These are phyloP conservation scores for Aristolochia contorta DNA, from an alignment of 164 flowering plant genomes.

Conservation along the genomic window DNA sequence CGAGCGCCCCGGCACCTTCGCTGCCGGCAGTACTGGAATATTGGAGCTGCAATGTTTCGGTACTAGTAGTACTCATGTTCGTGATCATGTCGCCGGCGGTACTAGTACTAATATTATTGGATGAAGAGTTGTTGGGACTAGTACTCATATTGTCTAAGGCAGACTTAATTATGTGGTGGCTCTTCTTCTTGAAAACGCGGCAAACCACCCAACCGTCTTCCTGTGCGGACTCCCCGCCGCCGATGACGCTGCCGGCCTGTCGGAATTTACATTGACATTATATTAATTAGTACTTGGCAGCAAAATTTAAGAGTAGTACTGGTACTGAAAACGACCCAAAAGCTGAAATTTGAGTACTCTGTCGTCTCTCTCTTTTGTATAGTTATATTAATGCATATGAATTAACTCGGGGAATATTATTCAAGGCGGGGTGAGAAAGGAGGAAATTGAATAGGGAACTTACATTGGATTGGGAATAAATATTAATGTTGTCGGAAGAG, in stretches of 20 bases:
- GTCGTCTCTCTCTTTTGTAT: too few species aligned
- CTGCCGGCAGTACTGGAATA: constrained; percentile 8
- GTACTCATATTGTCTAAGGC: constrained; percentile 32
- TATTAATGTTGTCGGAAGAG: constrained; percentile 5
- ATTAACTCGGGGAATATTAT: too few species aligned
- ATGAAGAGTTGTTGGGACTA: constrained; percentile 25
- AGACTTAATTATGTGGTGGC: constrained; percentile 64
- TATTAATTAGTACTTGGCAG: too few species aligned
- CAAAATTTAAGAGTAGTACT: too few species aligned
- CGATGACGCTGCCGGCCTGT: constrained; percentile 11
- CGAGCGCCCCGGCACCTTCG: constrained; percentile 40
- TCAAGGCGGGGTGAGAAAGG: too few species aligned
- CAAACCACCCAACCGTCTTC: constrained; percentile 98
- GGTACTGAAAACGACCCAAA: too few species aligned
- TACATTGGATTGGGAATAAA: constrained; percentile 23
- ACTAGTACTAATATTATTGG: too few species aligned
- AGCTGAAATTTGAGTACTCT: too few species aligned
- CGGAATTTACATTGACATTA: not conserved
- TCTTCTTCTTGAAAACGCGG: constrained; percentile 74
- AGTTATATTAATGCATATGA: too few species aligned
- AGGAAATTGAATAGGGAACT: too few species aligned
- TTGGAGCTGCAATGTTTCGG: too few species aligned
- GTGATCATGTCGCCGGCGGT: constrained; percentile 9
- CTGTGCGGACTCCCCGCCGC: constrained; percentile 28
- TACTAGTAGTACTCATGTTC: too few species aligned